Evolutionary conservation across 345 rosid species (phyloP).

Genomic region (Aethionema arabicum): DNA sequence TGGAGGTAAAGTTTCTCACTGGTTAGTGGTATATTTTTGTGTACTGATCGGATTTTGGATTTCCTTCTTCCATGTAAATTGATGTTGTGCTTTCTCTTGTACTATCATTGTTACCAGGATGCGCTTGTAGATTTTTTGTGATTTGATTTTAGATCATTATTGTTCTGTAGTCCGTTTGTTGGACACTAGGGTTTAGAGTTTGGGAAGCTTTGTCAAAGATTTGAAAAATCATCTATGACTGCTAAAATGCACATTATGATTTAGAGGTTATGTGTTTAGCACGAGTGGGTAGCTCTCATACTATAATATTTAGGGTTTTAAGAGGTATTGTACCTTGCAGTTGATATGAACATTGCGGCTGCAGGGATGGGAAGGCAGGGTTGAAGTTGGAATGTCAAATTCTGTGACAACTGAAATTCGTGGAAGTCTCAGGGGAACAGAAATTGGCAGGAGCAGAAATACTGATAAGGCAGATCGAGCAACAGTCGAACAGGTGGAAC

Average conservation of each 20-base stretch:
- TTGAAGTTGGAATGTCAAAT: conserved; percentile 79
- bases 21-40: neutral
- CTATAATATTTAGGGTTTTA: too few species aligned
- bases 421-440: conserved; percentile 69
- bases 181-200: neutral
- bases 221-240: conserved; percentile 13
- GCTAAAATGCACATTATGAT: neutral
- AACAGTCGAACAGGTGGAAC: conserved; percentile 88
- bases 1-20: conserved; percentile 50
- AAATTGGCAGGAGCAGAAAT: conserved; percentile 69
- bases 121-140: neutral
- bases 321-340: neutral
- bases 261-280: conserved; percentile 7
- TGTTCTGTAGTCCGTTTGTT: neutral
- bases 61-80: neutral
- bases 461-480: conserved; percentile 94
- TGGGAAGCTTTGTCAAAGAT: neutral
- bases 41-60: too few species aligned
- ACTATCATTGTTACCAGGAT: neutral
- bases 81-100: neutral
- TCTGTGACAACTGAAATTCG: conserved; percentile 93
- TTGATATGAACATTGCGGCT: conserved; percentile 2
- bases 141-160: neutral
- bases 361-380: conserved; percentile 96
- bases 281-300: too few species aligned